These are phyloP conservation scores for Penicillium italicum DNA, from an alignment of 2,329 filamentous ascomycete species.

Conservation along the genomic window DNA sequence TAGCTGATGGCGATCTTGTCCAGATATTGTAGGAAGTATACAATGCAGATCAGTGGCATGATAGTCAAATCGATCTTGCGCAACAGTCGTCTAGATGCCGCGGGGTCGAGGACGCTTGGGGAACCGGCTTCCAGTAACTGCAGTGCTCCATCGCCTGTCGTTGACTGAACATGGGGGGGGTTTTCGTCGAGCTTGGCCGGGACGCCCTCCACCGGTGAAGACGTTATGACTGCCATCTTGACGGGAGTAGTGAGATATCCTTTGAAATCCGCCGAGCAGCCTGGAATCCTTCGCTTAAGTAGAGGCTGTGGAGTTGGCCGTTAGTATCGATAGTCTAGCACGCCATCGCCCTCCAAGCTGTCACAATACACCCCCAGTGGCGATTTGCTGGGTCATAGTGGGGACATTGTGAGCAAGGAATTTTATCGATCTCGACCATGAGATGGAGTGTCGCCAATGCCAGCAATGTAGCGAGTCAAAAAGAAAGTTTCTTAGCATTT, in stretches of 20 bases:
- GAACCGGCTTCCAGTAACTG: slow-evolving; percentile 2
- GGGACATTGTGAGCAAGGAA: neutral
- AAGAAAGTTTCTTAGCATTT: too few species aligned
- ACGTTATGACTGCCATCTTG: neutral
- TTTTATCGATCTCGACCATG: neutral
- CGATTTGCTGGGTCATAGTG: neutral
- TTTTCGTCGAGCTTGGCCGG: neutral
- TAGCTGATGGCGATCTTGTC: slow-evolving; percentile 28
- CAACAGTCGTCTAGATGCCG: slow-evolving; percentile 16
- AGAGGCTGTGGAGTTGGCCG: neutral
- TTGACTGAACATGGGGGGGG: neutral
- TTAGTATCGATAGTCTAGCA: neutral
- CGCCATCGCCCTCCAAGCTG: neutral
- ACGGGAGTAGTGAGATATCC: neutral
- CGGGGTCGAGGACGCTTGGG: slow-evolving; percentile 1
- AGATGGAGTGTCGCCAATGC: neutral
- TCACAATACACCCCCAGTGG: neutral
- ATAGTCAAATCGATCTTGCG: slow-evolving; percentile 32
- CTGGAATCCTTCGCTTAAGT: neutral
- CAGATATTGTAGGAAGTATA: slow-evolving; percentile 32
- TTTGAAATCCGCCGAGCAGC: neutral
- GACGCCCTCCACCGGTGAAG: neutral
- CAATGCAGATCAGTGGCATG: slow-evolving; percentile 31
- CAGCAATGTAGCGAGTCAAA: neutral
- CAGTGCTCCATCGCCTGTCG: neutral